These are phyloP conservation scores for Boletus bicolor DNA, from an alignment of 768 basidiomycete genomes.

Conservation along the genomic window DNA sequence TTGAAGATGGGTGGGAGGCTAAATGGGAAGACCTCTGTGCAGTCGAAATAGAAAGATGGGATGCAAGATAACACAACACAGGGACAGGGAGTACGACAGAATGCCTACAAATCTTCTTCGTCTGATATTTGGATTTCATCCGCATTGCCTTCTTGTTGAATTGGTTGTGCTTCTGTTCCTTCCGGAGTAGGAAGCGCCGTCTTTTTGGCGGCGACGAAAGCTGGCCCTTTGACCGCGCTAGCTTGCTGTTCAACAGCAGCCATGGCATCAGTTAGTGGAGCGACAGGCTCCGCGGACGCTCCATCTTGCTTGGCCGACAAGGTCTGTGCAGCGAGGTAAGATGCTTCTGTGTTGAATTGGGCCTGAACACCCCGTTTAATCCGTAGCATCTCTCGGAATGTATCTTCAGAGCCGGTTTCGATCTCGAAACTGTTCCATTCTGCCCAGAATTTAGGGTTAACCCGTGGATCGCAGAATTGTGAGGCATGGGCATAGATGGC, in stretches of 20 bases:
- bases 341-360: constrained; percentile 96
- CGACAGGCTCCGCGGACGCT: constrained; percentile 43
- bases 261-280: constrained; percentile 71
- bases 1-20: constrained; percentile 65
- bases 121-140: constrained; percentile 91
- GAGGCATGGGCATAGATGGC: constrained; percentile 97
- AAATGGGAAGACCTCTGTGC: constrained; percentile 77
- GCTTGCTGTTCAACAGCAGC: constrained; percentile 75
- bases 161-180: constrained; percentile 34
- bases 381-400: constrained; percentile 91
- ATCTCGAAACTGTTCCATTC: constrained; percentile 99
- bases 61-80: constrained; percentile 30
- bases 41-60: constrained; percentile 76
- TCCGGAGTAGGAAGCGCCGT: constrained; percentile 42
- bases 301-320: constrained; percentile 62
- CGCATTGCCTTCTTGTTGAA: constrained; percentile 44
- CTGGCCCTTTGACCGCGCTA: constrained; percentile 52
- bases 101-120: constrained; percentile 62
- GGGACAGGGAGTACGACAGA: constrained; percentile 15
- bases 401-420: constrained; percentile 98
- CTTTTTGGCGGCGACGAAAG: constrained; percentile 77
- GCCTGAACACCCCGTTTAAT: constrained; percentile 99
- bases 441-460: constrained; percentile 89
- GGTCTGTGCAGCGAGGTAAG: constrained; percentile 89
- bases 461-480: constrained; percentile 96